Evolutionary conservation across 2,329 filamentous ascomycete species (phyloP).

Genomic region (Tolypocladium tropicale): DNA sequence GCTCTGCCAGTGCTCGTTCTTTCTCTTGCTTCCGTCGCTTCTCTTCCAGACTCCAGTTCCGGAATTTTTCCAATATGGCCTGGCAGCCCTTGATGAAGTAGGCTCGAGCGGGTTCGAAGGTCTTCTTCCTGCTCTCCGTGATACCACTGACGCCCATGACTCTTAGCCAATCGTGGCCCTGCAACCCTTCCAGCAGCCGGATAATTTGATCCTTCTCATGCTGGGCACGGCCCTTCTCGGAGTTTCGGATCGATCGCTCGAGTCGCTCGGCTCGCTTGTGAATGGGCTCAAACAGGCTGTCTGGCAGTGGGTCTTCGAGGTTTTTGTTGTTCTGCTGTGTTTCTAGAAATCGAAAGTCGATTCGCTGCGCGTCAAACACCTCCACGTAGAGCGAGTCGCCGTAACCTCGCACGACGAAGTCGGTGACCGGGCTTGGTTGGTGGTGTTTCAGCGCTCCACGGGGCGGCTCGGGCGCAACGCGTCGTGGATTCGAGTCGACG

Average conservation of each 20-base stretch:
- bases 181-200: conserved; percentile 66
- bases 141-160: conserved; percentile 82
- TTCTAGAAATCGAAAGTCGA: conserved; percentile 45
- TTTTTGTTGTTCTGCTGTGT: conserved; percentile 32
- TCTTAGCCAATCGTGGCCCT: conserved; percentile 86
- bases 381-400: conserved; percentile 46
- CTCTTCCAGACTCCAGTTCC: conserved; percentile 80
- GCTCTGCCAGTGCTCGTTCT: conserved; percentile 41
- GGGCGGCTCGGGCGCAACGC: conserved; percentile 13
- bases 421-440: conserved; percentile 8
- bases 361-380: conserved; percentile 43
- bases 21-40: conserved; percentile 70
- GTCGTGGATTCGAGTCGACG: conserved; percentile 39
- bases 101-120: conserved; percentile 74
- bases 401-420: conserved; percentile 39
- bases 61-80: conserved; percentile 76
- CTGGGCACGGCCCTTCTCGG: conserved; percentile 53
- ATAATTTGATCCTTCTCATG: conserved; percentile 58
- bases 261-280: conserved; percentile 50
- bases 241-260: conserved; percentile 53
- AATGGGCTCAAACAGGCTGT: conserved; percentile 40
- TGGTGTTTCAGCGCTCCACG: conserved; percentile 17
- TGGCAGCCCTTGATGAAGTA: conserved; percentile 80
- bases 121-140: conserved; percentile 76
- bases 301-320: conserved; percentile 44